Base-by-base conservation (phyloP, 306 rosid genomes). In the Begonia masoniana region DNA sequence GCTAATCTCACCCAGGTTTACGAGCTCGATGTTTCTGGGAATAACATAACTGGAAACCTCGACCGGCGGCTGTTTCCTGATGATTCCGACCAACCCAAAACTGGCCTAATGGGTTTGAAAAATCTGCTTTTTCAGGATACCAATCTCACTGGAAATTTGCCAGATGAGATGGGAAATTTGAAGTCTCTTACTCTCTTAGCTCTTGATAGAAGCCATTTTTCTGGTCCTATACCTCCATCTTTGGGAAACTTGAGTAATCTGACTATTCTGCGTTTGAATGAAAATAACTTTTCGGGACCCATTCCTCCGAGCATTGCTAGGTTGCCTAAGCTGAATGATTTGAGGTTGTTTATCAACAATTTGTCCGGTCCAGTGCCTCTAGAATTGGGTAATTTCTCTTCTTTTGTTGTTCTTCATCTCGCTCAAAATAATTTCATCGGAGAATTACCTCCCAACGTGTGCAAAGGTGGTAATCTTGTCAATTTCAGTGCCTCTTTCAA, bases 11-110 rank as follows among this genome's bases (percentile, higher is more conserved):
- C 83, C 12, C 62, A 63, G 12, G 77, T 77, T 47, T 53, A 21
- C 15, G 84, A 77, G 64, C 84, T 81, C 26, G 88, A 77, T 56
- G 58, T 72, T 8, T 81, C 88, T 1, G 60, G 79, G 43, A 81
- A 81, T 68, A 13, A 61, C 12, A 61, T 81, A 12, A 36, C 68
- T 0, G 84, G 88, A 11, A 50, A 47, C 35, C 45, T 81, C 50
- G 83, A 81, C 47, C 68, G 61, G 24, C 59, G 52, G 13, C 51
- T 81, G 9, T 81, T 81, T 47, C 87, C 83, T 13, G 70, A 73
- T 58, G 73, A 60, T 10, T 31, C 43, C 11, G 43, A 17, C 0
- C 4, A 47, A 1, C 63, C 72, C 1, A 67, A 60, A 74, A 71
- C 60, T 26, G 79, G 84, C 3, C 73, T 81, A 10, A 26, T 52